Conservation (phyloP, 2,329 filamentous ascomycete species). For the Cryphonectria radicalis region DNA sequence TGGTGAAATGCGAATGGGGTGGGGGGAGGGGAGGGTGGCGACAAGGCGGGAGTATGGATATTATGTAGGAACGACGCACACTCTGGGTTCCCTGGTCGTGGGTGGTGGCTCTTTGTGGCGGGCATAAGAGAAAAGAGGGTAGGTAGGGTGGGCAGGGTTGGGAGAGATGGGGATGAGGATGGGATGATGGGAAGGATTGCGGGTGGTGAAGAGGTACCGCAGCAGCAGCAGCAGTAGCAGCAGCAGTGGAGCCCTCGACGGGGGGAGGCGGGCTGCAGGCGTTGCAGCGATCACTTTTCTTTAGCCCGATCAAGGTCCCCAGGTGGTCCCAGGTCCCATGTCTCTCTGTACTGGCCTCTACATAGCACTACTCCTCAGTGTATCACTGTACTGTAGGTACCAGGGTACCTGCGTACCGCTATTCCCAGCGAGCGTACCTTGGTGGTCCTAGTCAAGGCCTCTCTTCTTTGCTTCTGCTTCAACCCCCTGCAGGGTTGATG, state of each 20-base stretch:
- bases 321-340: not conserved
- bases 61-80: conserved; percentile 28
- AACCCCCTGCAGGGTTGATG: not conserved
- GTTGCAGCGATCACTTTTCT: conserved; percentile 23
- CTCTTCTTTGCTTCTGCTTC: not conserved
- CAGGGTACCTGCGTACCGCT: not conserved
- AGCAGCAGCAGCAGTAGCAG: not conserved
- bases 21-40: conserved; percentile 17
- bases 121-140: conserved; percentile 15
- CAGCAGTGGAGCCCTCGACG: conserved; percentile 15
- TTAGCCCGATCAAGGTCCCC: not conserved
- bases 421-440: not conserved
- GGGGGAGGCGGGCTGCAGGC: conserved; percentile 8
- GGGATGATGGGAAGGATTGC: conserved; percentile 19
- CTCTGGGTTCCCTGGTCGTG: conserved; percentile 27
- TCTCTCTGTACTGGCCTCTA: not conserved
- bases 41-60: conserved; percentile 26
- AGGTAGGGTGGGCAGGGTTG: conserved; percentile 12
- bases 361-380: not conserved
- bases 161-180: conserved; percentile 7
- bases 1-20: conserved; percentile 6
- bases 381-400: conserved; percentile 18
- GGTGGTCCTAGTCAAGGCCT: not conserved
- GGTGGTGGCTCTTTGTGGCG: not conserved
- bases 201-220: conserved; percentile 18